These are phyloP conservation scores for Alternaria consortialis DNA, from an alignment of 2,329 filamentous ascomycete species.

Conservation along the genomic window DNA sequence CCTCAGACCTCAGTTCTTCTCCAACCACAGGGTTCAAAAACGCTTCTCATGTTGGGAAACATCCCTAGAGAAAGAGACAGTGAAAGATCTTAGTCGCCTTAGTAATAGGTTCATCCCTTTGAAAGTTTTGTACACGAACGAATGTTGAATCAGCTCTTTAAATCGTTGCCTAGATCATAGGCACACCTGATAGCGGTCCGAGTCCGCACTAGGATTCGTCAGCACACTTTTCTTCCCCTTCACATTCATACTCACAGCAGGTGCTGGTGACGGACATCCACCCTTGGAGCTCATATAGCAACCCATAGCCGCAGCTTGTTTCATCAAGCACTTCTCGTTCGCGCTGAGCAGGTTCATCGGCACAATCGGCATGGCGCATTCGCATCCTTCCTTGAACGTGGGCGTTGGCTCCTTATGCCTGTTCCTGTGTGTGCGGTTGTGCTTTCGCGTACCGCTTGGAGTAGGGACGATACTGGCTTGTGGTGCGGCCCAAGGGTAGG, in stretches of 20 bases:
- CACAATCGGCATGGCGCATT: conserved; percentile 37
- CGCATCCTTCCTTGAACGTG: conserved; percentile 34
- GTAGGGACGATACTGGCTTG: conserved; percentile 11
- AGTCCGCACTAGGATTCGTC: conserved; percentile 20
- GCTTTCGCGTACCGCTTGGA: not conserved
- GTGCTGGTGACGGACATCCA: conserved; percentile 29
- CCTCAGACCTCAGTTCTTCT: no score
- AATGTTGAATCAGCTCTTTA: not conserved
- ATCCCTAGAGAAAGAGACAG: no score
- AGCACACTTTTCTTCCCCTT: not conserved
- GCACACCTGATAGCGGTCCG: conserved; percentile 15
- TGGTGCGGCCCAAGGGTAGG: conserved; percentile 29
- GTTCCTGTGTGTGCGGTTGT: conserved; percentile 24
- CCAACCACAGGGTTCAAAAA: no score
- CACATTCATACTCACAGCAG: conserved; percentile 18
- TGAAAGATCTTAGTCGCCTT: no score
- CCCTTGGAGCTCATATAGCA: conserved; percentile 28
- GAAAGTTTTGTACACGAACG: not conserved
- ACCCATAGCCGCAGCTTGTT: conserved; percentile 24
- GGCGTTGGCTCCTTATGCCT: conserved; percentile 37
- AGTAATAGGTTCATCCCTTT: no score
- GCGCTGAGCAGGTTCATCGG: conserved; percentile 34
- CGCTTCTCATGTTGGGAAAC: no score
- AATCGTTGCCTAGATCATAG: not conserved
- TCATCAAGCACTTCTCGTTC: conserved; percentile 34